These are phyloP conservation scores for Neopestalotiopsis clavispora DNA, from an alignment of 2,329 filamentous ascomycete genomes.

Conservation along the genomic window DNA sequence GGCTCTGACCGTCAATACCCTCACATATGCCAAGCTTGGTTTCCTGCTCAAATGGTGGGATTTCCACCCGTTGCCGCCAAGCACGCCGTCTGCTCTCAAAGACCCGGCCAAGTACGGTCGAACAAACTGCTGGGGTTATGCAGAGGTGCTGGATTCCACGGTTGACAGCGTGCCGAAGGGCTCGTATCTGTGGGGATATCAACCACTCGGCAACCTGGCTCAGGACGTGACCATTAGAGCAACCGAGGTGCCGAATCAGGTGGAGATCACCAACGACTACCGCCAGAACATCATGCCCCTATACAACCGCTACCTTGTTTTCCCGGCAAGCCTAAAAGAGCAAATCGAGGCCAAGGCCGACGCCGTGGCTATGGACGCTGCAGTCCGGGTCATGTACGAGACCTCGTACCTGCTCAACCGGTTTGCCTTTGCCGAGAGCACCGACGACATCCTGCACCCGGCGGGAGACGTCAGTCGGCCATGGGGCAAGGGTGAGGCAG, in stretches of 20 bases:
- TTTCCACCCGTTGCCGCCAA: conserved; percentile 45
- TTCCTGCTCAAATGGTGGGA: conserved; percentile 43
- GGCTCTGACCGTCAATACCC: conserved; percentile 39
- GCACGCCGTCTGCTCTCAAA: conserved; percentile 38
- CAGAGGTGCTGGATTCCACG: conserved; percentile 45
- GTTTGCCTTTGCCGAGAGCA: conserved; percentile 37
- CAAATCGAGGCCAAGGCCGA: conserved; percentile 21
- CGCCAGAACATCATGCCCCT: conserved; percentile 43
- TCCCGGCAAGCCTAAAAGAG: conserved; percentile 21
- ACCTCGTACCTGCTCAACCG: conserved; percentile 37
- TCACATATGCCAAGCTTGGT: conserved; percentile 38
- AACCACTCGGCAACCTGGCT: conserved; percentile 44
- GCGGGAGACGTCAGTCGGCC: conserved; percentile 18
- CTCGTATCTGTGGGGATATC: conserved; percentile 46
- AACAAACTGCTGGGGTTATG: conserved; percentile 54
- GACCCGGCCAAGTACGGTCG: conserved; percentile 47
- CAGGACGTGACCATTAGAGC: conserved; percentile 42
- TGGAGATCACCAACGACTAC: conserved; percentile 42
- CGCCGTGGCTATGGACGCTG: conserved; percentile 29
- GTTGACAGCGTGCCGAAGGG: conserved; percentile 38
- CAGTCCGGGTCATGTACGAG: conserved; percentile 31
- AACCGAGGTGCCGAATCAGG: conserved; percentile 32
- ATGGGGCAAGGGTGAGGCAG: conserved; percentile 37
- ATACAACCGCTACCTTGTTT: conserved; percentile 48
- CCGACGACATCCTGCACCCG: conserved; percentile 25